phyloP scores from a whole-genome alignment of 2,329 filamentous ascomycete genomes.

The Talaromyces piceae region DNA sequence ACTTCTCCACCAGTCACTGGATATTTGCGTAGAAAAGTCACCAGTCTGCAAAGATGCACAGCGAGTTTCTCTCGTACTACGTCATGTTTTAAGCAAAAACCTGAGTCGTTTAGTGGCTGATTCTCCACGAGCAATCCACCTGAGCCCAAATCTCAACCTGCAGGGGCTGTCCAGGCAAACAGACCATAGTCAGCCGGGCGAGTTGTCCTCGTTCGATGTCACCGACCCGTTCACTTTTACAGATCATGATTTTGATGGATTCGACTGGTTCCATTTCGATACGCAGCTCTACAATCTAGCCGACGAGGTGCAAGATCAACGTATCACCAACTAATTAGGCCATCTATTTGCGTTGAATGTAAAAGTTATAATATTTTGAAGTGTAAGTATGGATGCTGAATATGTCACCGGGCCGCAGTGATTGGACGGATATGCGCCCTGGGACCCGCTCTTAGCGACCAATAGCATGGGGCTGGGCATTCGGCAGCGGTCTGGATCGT shows the following conservation, averaged over 20 bases:
- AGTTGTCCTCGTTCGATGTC: neutral
- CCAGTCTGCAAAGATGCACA: slow-evolving; percentile 15
- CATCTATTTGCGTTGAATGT: too few species aligned
- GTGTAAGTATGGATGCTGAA: neutral
- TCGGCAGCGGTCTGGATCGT: neutral
- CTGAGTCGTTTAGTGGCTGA: neutral
- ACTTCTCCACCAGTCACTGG: slow-evolving; percentile 13
- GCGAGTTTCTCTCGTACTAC: slow-evolving; percentile 15
- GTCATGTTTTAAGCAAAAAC: slow-evolving; percentile 6
- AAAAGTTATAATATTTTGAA: too few species aligned
- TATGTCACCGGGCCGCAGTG: neutral
- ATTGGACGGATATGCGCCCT: neutral
- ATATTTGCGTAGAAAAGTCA: slow-evolving; percentile 15
- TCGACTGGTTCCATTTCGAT: neutral
- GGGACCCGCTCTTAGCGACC: neutral
- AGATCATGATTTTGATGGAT: neutral
- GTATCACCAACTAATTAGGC: too few species aligned
- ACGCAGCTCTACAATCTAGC: neutral
- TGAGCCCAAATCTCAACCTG: neutral
- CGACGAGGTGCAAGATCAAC: too few species aligned
- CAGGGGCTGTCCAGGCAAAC: neutral
- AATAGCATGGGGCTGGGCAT: neutral
- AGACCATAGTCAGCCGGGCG: neutral
- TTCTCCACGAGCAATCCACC: neutral
- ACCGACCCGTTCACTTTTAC: neutral